A percentile compares a stretch with the other conserved stretches of the same genome.
Conservation (phyloP, 805 yeast species). For the Blastobotrys chiropterorum region DNA sequence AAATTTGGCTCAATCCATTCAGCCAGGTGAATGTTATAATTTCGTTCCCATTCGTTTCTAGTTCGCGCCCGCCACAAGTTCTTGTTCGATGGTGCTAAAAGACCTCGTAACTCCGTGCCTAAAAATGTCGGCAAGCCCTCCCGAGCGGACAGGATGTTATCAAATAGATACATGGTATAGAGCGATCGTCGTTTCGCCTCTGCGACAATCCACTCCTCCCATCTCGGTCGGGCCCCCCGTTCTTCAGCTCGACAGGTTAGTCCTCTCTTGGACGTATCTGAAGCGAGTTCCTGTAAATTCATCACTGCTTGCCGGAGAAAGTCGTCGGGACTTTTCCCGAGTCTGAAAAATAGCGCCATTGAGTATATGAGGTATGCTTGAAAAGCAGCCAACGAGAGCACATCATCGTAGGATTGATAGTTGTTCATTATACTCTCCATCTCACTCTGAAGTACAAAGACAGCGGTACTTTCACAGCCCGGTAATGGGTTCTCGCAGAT, state of each 20-base stretch:
- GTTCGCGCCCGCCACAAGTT: slow-evolving; percentile 8
- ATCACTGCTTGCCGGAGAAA: background rate
- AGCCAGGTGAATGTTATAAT: slow-evolving; percentile 7
- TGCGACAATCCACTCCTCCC: background rate
- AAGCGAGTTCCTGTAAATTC: background rate
- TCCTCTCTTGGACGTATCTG: background rate
- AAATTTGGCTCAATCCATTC: slow-evolving; percentile 8
- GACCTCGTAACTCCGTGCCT: background rate
- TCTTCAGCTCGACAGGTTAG: background rate
- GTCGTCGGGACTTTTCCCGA: background rate
- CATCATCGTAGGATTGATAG: background rate
- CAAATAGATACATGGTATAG: background rate
- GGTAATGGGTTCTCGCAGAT: background rate
- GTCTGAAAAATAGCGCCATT: background rate
- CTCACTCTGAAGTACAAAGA: background rate
- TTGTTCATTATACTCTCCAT: background rate
- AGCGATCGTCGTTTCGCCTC: background rate
- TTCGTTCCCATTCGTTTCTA: slow-evolving; percentile 9
- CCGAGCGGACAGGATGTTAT: background rate
- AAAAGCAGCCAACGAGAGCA: background rate
- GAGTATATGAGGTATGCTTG: background rate
- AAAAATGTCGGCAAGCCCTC: background rate
- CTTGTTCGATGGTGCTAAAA: slow-evolving; percentile 8
- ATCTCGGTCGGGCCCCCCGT: background rate
- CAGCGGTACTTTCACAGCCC: background rate